phyloP scores from a whole-genome alignment of 352 stramenopile genomes.

The Phytophthora brassicae region DNA sequence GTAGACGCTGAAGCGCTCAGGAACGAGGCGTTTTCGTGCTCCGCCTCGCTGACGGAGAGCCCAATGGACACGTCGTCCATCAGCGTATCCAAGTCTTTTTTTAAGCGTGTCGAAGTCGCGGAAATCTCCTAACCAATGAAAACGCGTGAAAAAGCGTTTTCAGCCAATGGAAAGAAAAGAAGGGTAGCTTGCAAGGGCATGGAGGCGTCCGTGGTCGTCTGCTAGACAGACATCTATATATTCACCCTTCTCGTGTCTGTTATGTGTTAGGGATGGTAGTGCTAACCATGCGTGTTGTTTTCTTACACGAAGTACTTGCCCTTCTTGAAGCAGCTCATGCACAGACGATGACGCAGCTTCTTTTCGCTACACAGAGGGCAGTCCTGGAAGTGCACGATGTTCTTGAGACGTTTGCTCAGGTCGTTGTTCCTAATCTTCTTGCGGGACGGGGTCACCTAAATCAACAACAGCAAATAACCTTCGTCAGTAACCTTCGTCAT shows the following conservation, averaged over 20 bases:
- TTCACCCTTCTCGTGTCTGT: conserved; percentile 21
- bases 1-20: conserved; percentile 10
- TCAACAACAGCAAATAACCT: conserved; percentile 9
- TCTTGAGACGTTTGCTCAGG: conserved; percentile 86
- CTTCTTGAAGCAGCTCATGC: conserved; percentile 93
- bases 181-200: neutral
- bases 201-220: conserved; percentile 5
- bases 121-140: conserved; percentile 29
- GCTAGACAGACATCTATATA: conserved; percentile 36
- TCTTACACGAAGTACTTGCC: conserved; percentile 91
- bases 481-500: neutral
- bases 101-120: no score
- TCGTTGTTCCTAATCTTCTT: conserved; percentile 91
- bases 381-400: conserved; percentile 90
- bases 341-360: conserved; percentile 87
- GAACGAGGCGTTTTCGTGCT: conserved; percentile 42
- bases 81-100: conserved; percentile 6
- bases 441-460: conserved; percentile 80
- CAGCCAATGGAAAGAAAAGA: conserved; percentile 10
- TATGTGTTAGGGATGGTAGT: conserved; percentile 6
- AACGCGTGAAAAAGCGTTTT: conserved; percentile 10
- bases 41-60: conserved; percentile 29
- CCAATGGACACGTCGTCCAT: conserved; percentile 46
- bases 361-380: conserved; percentile 84
- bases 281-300: neutral